phyloP scores from a whole-genome alignment of 305 asterid species.

The Fraxinus floribunda region DNA sequence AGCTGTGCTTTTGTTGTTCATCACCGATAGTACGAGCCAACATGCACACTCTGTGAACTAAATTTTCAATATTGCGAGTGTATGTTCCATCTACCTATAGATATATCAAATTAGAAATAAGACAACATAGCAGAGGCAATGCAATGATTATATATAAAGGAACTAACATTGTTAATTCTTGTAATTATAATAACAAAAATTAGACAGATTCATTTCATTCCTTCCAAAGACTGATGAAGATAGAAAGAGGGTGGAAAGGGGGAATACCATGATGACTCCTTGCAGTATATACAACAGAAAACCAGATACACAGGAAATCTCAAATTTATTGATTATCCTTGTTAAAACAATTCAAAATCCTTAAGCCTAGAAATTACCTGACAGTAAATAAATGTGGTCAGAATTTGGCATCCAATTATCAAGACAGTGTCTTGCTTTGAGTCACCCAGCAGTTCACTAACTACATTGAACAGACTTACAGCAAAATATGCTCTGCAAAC shows the following conservation, averaged over 20 bases:
- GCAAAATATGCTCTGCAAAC: conserved; percentile 85
- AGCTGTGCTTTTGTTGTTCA: conserved; percentile 48
- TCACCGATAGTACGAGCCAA: conserved; percentile 60
- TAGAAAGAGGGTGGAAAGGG: not conserved
- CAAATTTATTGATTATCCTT: not conserved
- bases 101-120: conserved; percentile 24
- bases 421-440: conserved; percentile 57
- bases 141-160: not conserved
- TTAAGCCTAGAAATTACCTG: conserved; percentile 53
- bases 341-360: not conserved
- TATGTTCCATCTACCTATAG: conserved; percentile 85
- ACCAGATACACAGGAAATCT: not conserved
- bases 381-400: conserved; percentile 69
- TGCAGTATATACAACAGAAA: conserved; percentile 11
- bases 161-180: not conserved
- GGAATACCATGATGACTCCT: not conserved
- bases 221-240: not conserved
- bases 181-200: not conserved
- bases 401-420: conserved; percentile 77
- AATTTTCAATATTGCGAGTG: conserved; percentile 63
- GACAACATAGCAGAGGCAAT: not conserved
- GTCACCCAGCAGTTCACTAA: conserved; percentile 69
- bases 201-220: not conserved
- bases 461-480: conserved; percentile 60
- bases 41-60: conserved; percentile 66